phyloP scores from a whole-genome alignment of 805 yeast genomes.

The Metschnikowia lochheadii region DNA sequence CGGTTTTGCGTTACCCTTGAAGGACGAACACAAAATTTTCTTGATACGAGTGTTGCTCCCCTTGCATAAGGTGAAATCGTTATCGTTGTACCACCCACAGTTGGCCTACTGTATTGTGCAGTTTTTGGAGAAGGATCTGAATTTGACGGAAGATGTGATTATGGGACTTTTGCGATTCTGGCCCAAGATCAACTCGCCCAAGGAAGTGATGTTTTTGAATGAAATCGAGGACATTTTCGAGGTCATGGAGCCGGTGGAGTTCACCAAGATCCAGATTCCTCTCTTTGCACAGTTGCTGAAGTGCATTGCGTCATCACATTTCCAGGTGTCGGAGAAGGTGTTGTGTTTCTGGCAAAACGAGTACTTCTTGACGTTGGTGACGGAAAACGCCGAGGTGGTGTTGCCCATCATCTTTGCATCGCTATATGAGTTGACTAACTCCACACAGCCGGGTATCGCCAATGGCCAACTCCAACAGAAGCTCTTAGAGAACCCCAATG shows the following conservation, averaged over 20 bases:
- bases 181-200: constrained; percentile 95
- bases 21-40: constrained; percentile 94
- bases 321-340: constrained; percentile 95
- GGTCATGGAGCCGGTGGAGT: constrained; percentile 91
- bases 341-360: constrained; percentile 93
- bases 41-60: constrained; percentile 84
- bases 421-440: constrained; percentile 72
- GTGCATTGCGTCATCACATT: constrained; percentile 92
- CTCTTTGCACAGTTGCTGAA: constrained; percentile 89
- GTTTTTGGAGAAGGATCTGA: constrained; percentile 90
- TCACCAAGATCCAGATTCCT: constrained; percentile 87
- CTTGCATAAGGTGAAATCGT: constrained; percentile 83
- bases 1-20: constrained; percentile 95
- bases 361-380: constrained; percentile 81
- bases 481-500: constrained; percentile 33
- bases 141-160: constrained; percentile 91
- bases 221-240: constrained; percentile 97
- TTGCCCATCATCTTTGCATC: constrained; percentile 90
- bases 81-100: constrained; percentile 92
- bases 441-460: constrained; percentile 42
- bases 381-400: constrained; percentile 89
- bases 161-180: constrained; percentile 90
- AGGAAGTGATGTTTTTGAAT: constrained; percentile 92
- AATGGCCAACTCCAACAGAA: constrained; percentile 39
- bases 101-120: constrained; percentile 96